Evolutionary conservation across 331 rosid species (phyloP).

Genomic region (Rhamnella rubrinervis): DNA sequence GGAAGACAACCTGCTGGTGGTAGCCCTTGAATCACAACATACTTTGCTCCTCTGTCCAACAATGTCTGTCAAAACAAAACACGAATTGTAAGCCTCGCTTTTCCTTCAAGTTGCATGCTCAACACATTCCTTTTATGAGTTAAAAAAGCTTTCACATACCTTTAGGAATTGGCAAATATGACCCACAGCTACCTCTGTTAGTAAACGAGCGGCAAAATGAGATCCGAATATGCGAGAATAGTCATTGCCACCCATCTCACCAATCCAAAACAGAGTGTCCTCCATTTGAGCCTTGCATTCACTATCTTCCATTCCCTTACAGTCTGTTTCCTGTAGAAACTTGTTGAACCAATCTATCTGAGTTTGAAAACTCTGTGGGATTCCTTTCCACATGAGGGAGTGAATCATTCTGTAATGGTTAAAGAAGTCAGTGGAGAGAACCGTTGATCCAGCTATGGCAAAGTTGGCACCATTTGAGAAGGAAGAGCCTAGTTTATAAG

Average conservation of each 20-base stretch:
- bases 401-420: neutral
- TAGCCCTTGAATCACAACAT: conserved; percentile 29
- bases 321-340: neutral
- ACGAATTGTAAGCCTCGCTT: neutral
- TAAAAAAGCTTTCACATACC: neutral
- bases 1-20: conserved; percentile 27
- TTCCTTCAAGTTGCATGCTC: too few species aligned
- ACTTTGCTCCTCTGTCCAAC: conserved; percentile 21
- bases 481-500: neutral
- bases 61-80: neutral
- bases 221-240: conserved; percentile 19
- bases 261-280: conserved; percentile 14
- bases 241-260: conserved; percentile 20
- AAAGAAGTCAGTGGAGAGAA: neutral
- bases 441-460: conserved; percentile 9
- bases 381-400: conserved; percentile 10
- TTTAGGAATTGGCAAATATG: neutral
- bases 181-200: conserved; percentile 4
- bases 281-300: conserved; percentile 2
- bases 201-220: neutral
- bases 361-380: conserved; percentile 2
- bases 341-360: conserved; percentile 10
- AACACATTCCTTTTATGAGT: neutral
- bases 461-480: conserved; percentile 3
- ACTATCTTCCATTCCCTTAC: neutral